Conservation (phyloP, 164 flowering plant genomes). For the Litsea cubeba region DNA sequence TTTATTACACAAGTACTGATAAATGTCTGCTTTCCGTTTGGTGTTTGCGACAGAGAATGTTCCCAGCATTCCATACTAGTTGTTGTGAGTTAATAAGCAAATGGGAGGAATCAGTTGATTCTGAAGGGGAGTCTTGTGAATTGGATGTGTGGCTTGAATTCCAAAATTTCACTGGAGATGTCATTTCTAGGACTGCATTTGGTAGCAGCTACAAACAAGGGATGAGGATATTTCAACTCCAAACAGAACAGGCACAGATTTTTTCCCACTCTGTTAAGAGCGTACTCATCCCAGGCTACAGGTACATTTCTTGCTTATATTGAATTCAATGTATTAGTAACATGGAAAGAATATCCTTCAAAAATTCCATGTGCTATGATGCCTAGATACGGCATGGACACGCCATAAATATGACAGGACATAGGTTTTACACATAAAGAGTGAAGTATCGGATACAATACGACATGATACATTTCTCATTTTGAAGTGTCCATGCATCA, state of each 20-base stretch:
- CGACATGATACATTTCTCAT: too few species aligned
- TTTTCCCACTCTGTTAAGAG: neutral
- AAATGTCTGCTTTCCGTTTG: neutral
- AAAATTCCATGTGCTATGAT: too few species aligned
- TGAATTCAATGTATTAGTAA: too few species aligned
- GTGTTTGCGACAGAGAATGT: conserved; percentile 21
- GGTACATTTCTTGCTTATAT: conserved; percentile 7
- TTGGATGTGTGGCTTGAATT: conserved; percentile 27
- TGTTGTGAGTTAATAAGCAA: conserved; percentile 14
- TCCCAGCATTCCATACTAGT: conserved; percentile 21
- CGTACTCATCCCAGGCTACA: conserved; percentile 26
- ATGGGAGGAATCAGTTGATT: conserved; percentile 18
- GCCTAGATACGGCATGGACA: too few species aligned
- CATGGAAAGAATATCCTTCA: too few species aligned
- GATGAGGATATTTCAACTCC: conserved; percentile 23
- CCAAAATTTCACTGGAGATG: conserved; percentile 25
- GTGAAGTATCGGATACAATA: too few species aligned
- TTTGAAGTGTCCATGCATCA: too few species aligned
- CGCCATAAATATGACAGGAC: too few species aligned
- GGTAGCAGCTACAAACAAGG: conserved; percentile 35
- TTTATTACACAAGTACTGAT: neutral
- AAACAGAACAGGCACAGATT: conserved; percentile 13
- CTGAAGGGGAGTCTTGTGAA: conserved; percentile 11
- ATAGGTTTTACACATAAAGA: too few species aligned
- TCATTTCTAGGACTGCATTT: conserved; percentile 28